phyloP scores from a whole-genome alignment of 176 grass and related monocot genomes.

The Ensete glaucum region DNA sequence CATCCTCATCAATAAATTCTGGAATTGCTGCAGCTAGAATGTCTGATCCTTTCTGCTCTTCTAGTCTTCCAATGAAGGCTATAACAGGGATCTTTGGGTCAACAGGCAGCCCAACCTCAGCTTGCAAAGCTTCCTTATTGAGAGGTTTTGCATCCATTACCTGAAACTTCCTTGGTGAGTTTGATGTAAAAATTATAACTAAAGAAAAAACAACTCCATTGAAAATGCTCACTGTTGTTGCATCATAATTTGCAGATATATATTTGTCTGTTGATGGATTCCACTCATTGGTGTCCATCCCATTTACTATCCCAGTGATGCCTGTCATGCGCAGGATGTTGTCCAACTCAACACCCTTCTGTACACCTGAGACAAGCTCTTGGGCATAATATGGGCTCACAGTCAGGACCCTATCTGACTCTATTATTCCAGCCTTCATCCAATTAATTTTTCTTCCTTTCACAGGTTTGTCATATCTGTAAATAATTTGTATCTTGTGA shows the following conservation, averaged over 20 bases:
- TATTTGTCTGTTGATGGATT: slow-evolving; percentile 74
- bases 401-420: slow-evolving; percentile 57
- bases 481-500: neutral
- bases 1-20: slow-evolving; percentile 53
- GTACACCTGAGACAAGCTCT: slow-evolving; percentile 67
- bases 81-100: slow-evolving; percentile 54
- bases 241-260: slow-evolving; percentile 58
- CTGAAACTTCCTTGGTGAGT: slow-evolving; percentile 30
- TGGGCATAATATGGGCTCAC: slow-evolving; percentile 85
- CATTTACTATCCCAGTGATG: slow-evolving; percentile 76
- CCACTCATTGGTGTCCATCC: slow-evolving; percentile 96
- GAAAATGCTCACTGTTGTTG: slow-evolving; percentile 42
- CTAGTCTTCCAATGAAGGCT: slow-evolving; percentile 79
- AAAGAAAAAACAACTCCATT: neutral
- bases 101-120: slow-evolving; percentile 61
- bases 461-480: slow-evolving; percentile 78
- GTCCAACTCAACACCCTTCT: slow-evolving; percentile 76
- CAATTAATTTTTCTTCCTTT: slow-evolving; percentile 92
- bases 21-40: slow-evolving; percentile 70
- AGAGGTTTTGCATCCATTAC: slow-evolving; percentile 58
- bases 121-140: slow-evolving; percentile 90
- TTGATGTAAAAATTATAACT: neutral
- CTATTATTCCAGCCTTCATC: slow-evolving; percentile 79
- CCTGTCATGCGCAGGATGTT: slow-evolving; percentile 43
- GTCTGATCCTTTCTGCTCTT: slow-evolving; percentile 97